phyloP scores from a whole-genome alignment of 805 yeast species.

The Tetrapisispora arboricola region DNA sequence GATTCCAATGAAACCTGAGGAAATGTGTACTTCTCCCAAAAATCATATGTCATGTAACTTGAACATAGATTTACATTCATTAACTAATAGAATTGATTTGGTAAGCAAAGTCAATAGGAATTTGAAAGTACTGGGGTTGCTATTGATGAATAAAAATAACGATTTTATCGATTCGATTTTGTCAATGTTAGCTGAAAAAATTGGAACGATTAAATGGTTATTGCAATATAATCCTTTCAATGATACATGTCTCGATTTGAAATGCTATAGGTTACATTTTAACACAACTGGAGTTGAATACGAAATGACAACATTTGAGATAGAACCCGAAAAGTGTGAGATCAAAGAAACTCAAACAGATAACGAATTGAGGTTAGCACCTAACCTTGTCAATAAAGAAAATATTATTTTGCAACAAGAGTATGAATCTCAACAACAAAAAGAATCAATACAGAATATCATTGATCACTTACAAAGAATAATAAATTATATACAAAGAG shows the following conservation, averaged over 20 bases:
- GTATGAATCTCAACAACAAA: constrained; percentile 3
- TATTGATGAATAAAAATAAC: constrained; percentile 6
- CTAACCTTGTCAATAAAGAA: too few relatives aligned
- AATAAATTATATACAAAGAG: constrained; percentile 11
- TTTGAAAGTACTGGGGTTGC: constrained; percentile 1
- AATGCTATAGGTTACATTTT: background rate
- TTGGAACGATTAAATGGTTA: background rate
- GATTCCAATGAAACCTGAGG: constrained; percentile 4
- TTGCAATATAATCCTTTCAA: constrained; percentile 9
- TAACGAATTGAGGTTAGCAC: too few relatives aligned
- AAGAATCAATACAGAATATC: constrained; percentile 5
- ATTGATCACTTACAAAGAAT: constrained; percentile 13
- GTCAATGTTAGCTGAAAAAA: background rate
- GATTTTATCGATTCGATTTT: constrained; percentile 7
- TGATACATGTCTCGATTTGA: background rate
- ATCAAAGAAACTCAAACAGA: background rate
- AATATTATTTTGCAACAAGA: background rate
- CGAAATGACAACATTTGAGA: background rate
- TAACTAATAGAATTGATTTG: background rate
- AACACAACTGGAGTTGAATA: background rate
- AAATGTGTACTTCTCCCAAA: too few relatives aligned
- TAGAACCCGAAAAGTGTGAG: background rate
- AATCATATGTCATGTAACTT: too few relatives aligned
- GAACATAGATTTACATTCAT: constrained; percentile 3
- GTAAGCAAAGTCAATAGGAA: background rate